Evolutionary conservation across 495 filamentous ascomycete species (phyloP), one percentile per base, ranked within the genome.

Genomic region (Articulospora tetracladia): DNA sequence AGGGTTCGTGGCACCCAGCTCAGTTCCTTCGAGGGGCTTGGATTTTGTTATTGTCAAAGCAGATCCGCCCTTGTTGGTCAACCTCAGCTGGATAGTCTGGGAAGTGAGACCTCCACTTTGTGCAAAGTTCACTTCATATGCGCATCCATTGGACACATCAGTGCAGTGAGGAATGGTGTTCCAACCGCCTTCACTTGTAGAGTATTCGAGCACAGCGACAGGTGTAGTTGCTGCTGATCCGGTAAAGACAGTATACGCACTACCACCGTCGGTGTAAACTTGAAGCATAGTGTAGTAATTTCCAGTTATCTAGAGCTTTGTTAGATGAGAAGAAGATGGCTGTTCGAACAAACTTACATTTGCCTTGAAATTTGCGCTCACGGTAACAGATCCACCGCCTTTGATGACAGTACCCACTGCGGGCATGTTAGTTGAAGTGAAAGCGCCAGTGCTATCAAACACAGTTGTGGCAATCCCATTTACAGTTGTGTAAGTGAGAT

Each of bases 21-120:
- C 69, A 19, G 46, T 46, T 23, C 70, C 69, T n/a, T 66, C 58
- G 6, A 63, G 65, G 19, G 72, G 70, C 58, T 73, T 68, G 51
- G 58, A 64, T 48, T 67, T 69, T 36, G 65, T 60, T 13, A 70
- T 54, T 19, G 56, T 61, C 39, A 76, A 66, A 36, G 65, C 62
- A 11, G 71, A 73, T 7, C 73, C 73, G 27, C 73, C 73, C 6
- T 34, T 65, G 49, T 74, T 74, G 24, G 64, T 73, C 41, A 74
- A 65, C 26, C 71, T 67, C 8, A 58, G 30, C 25, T 51, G 26
- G 27, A 76, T 70, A 6, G 62, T 56, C 11, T 48, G 22, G 7
- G 34, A 36, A 17, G 63, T 61, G 15, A 62, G 32, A n/a, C 63
- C 66, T 20, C 52, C 20, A 20, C 59, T 63, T 17, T 56, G 62